Evolutionary conservation across 768 basidiomycete genomes (phyloP).

Genomic region (Russula lepida): DNA sequence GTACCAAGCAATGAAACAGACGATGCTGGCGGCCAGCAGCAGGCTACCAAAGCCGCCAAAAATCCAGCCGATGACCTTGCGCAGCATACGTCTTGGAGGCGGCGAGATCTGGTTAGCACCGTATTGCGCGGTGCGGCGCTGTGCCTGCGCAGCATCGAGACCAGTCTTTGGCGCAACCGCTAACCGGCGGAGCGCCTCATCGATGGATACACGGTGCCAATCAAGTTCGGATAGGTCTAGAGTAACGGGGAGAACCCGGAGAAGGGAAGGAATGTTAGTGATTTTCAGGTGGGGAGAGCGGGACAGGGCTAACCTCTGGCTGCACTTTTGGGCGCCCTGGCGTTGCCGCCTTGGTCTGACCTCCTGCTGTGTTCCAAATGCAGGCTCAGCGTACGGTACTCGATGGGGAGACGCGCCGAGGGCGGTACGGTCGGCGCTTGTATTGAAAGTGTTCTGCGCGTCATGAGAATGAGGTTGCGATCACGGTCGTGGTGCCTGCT

Average conservation of each 20-base stretch:
- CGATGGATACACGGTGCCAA: constrained; percentile 15
- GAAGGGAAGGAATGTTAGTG: too few species aligned
- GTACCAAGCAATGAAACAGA: constrained; percentile 48
- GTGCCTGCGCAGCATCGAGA: constrained; percentile 41
- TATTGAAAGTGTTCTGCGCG: constrained; percentile 7
- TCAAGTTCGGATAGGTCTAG: constrained; percentile 15
- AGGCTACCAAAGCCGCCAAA: constrained; percentile 47
- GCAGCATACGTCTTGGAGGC: constrained; percentile 35
- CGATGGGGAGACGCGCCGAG: constrained; percentile 16
- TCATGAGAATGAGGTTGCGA: neutral
- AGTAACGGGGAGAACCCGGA: too few species aligned
- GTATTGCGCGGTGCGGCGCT: constrained; percentile 34
- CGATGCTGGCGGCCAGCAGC: constrained; percentile 37
- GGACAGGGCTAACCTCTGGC: constrained; percentile 4
- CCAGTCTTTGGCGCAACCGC: constrained; percentile 39
- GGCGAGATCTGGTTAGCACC: constrained; percentile 47
- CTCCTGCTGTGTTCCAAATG: constrained; percentile 2
- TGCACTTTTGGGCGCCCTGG: neutral
- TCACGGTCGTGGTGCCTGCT: neutral
- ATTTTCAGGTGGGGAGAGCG: neutral
- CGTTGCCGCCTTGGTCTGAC: neutral
- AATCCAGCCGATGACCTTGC: constrained; percentile 43
- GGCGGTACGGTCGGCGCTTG: neutral
- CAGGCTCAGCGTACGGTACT: constrained; percentile 20
- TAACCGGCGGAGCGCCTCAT: constrained; percentile 23